phyloP scores from a whole-genome alignment of 495 filamentous ascomycete species.

The Hypoxylon cercidicola region DNA sequence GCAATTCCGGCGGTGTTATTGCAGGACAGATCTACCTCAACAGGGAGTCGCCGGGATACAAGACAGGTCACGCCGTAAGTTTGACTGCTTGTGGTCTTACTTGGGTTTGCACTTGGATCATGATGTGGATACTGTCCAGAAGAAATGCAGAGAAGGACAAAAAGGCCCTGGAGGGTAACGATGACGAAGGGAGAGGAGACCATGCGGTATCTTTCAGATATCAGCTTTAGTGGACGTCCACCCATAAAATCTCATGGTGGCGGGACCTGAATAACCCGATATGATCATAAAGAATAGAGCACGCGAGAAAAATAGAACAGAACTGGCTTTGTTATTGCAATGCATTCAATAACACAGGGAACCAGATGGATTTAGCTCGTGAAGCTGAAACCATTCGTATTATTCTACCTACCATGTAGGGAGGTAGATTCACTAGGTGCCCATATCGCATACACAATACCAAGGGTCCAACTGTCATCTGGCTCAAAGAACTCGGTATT shows the following conservation, averaged over 20 bases:
- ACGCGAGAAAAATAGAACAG: too few species aligned
- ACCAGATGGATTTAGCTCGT: too few species aligned
- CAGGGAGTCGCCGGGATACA: slow-evolving; percentile 2
- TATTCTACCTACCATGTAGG: too few species aligned
- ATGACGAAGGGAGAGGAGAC: slow-evolving; percentile 1
- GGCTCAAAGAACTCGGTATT: not conserved
- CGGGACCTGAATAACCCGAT: too few species aligned
- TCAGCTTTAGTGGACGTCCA: slow-evolving; percentile 1
- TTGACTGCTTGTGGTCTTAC: slow-evolving; percentile 6
- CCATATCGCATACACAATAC: too few species aligned
- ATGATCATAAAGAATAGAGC: too few species aligned
- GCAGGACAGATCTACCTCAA: slow-evolving; percentile 63
- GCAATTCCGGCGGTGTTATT: slow-evolving; percentile 66
- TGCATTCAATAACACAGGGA: too few species aligned
- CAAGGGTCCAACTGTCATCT: too few species aligned
- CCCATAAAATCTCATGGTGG: too few species aligned
- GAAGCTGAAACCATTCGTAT: too few species aligned
- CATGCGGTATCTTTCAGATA: slow-evolving; percentile 1
- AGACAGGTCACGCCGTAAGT: slow-evolving; percentile 1
- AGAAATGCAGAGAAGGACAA: slow-evolving; percentile 10
- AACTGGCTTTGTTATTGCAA: too few species aligned
- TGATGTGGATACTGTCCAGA: slow-evolving; percentile 7
- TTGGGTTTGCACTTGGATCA: slow-evolving; percentile 1
- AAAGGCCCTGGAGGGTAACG: not conserved
- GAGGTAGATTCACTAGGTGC: too few species aligned